These are phyloP conservation scores for Globisporangium barbulae DNA, from an alignment of 352 stramenopile species.

Conservation along the genomic window DNA sequence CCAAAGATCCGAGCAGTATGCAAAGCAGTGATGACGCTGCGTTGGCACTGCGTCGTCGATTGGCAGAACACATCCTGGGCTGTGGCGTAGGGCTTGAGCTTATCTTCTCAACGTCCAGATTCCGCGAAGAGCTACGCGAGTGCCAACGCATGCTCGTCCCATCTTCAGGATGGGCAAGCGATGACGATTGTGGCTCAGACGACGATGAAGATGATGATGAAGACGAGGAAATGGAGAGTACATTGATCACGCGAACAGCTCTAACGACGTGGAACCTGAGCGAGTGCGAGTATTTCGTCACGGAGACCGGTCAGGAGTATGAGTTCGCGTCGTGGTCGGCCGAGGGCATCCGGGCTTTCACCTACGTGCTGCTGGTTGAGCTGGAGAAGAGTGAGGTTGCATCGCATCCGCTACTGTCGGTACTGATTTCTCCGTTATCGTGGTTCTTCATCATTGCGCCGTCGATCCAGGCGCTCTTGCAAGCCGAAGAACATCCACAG, in stretches of 20 bases:
- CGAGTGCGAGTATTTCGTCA: slow-evolving; percentile 52
- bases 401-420: neutral
- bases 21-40: neutral
- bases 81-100: slow-evolving; percentile 34
- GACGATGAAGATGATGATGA: slow-evolving; percentile 20
- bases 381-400: neutral
- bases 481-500: slow-evolving; percentile 25
- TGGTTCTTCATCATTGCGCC: slow-evolving; percentile 44
- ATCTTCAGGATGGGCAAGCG: slow-evolving; percentile 15
- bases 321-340: slow-evolving; percentile 59
- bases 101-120: slow-evolving; percentile 47
- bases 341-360: slow-evolving; percentile 38
- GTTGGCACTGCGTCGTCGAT: slow-evolving; percentile 6
- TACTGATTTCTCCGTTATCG: slow-evolving; percentile 35
- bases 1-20: slow-evolving; percentile 1
- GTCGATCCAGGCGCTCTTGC: slow-evolving; percentile 38
- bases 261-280: slow-evolving; percentile 27
- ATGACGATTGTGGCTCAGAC: slow-evolving; percentile 22
- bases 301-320: slow-evolving; percentile 44
- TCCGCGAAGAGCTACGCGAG: slow-evolving; percentile 49
- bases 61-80: slow-evolving; percentile 28
- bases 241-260: slow-evolving; percentile 34
- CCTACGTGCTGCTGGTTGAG: slow-evolving; percentile 28
- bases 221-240: slow-evolving; percentile 19
- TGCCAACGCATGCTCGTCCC: slow-evolving; percentile 40